These are phyloP conservation scores for Lipomyces starkeyi DNA, from an alignment of 805 yeast genomes.

Conservation along the genomic window DNA sequence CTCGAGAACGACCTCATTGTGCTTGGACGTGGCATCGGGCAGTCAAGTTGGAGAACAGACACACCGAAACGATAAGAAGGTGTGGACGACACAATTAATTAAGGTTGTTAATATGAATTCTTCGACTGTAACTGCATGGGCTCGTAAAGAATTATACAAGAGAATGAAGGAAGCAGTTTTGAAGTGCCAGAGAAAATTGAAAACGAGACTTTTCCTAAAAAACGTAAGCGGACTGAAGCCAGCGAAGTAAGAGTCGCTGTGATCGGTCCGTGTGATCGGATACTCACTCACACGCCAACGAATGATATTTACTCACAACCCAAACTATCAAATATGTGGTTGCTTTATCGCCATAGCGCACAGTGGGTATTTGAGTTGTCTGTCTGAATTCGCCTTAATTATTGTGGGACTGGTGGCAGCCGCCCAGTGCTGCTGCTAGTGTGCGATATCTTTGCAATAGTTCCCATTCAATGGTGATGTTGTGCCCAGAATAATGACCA, in stretches of 20 bases:
- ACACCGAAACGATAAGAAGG: not conserved
- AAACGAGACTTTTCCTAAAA: not conserved
- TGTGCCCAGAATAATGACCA: too few species aligned
- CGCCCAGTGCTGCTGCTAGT: too few species aligned
- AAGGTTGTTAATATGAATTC: not conserved
- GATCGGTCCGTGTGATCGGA: not conserved
- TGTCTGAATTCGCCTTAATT: not conserved
- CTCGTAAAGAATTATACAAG: not conserved
- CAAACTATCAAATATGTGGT: not conserved
- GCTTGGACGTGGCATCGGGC: not conserved
- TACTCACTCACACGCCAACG: not conserved
- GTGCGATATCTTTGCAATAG: too few species aligned
- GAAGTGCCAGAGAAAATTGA: not conserved
- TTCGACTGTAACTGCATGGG: not conserved
- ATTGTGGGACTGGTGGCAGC: too few species aligned
- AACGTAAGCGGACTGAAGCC: not conserved
- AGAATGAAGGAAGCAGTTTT: not conserved
- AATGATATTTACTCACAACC: not conserved
- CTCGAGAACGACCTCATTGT: conserved; percentile 5
- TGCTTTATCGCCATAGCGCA: not conserved
- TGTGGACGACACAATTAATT: not conserved
- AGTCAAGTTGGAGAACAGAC: not conserved
- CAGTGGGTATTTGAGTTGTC: not conserved
- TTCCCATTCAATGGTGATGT: too few species aligned
- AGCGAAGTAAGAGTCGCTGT: not conserved